phyloP scores from a whole-genome alignment of 2,329 filamentous ascomycete genomes.

The Talaromyces sp. region DNA sequence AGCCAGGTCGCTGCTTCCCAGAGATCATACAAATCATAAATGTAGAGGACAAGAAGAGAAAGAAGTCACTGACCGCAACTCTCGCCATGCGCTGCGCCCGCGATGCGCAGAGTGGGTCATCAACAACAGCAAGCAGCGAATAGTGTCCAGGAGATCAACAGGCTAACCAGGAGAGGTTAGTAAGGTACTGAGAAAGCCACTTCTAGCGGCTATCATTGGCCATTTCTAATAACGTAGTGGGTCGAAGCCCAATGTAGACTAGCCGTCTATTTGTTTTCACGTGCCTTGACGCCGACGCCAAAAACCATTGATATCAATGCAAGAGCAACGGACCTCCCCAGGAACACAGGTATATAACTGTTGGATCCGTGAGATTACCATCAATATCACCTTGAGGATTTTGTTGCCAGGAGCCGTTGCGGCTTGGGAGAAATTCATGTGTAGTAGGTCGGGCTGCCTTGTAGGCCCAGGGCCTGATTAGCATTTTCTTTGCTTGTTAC shows the following conservation, averaged over 20 bases:
- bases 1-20: background rate
- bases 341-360: background rate
- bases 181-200: background rate
- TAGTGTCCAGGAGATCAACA: background rate
- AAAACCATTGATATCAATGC: background rate
- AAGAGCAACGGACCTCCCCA: background rate
- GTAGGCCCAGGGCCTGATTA: background rate
- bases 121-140: background rate
- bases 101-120: background rate
- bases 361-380: background rate
- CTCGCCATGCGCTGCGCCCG: background rate
- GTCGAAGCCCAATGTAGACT: background rate
- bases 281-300: background rate
- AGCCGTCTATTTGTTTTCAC: background rate
- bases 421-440: background rate
- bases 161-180: background rate
- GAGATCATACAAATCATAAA: background rate
- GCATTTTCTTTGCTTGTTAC: background rate
- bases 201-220: background rate
- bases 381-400: background rate
- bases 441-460: background rate
- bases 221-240: background rate
- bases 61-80: background rate
- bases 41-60: background rate
- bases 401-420: background rate